phyloP scores from a whole-genome alignment of 2,329 filamentous ascomycete species.

The Fusarium albidum region DNA sequence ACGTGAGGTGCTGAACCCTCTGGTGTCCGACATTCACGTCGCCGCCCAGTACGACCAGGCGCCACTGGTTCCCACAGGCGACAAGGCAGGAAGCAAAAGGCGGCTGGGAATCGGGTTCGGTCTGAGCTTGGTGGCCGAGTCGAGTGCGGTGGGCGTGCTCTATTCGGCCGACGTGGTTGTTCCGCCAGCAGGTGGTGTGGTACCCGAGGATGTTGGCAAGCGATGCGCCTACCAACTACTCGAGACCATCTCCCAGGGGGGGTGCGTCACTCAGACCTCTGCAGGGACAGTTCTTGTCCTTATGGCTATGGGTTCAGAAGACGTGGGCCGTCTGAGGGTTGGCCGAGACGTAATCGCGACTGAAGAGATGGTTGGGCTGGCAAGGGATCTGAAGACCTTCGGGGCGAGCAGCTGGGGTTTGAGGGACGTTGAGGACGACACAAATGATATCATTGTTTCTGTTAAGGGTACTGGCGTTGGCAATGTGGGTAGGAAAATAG shows the following conservation, averaged over 20 bases:
- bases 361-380: slow-evolving; percentile 81
- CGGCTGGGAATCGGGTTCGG: slow-evolving; percentile 91
- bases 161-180: slow-evolving; percentile 86
- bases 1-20: slow-evolving; percentile 83
- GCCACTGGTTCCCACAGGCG: slow-evolving; percentile 62
- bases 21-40: slow-evolving; percentile 90
- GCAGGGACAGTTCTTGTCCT: slow-evolving; percentile 80
- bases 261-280: slow-evolving; percentile 78
- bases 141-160: slow-evolving; percentile 79
- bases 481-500: slow-evolving; percentile 92
- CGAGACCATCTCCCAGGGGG: slow-evolving; percentile 82
- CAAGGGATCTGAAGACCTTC: slow-evolving; percentile 86
- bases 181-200: slow-evolving; percentile 79
- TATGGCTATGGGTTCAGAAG: slow-evolving; percentile 98
- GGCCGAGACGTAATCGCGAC: slow-evolving; percentile 83
- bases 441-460: slow-evolving; percentile 81
- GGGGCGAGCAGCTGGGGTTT: slow-evolving; percentile 92
- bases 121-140: slow-evolving; percentile 88
- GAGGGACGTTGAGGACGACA: slow-evolving; percentile 73
- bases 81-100: slow-evolving; percentile 63
- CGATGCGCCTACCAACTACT: slow-evolving; percentile 89
- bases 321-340: slow-evolving; percentile 86
- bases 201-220: slow-evolving; percentile 90
- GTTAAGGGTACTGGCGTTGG: slow-evolving; percentile 94
- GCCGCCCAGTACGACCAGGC: slow-evolving; percentile 80